A percentile compares a stretch with the other conserved stretches of the same genome.
Evolutionary conservation across 345 rosid species (phyloP).

Genomic region (Arabis hirsuta): DNA sequence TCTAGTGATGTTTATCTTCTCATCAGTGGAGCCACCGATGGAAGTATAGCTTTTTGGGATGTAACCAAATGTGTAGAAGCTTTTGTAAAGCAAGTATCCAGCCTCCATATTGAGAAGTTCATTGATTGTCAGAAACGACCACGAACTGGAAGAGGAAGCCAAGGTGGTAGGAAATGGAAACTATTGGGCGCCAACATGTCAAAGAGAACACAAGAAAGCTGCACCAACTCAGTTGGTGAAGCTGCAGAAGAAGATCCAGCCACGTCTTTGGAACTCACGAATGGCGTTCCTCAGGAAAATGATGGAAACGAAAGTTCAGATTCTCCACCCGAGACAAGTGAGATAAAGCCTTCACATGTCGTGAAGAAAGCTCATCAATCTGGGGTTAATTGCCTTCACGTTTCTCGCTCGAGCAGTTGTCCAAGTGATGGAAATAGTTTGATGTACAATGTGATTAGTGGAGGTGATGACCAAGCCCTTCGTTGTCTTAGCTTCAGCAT

Average conservation of each 20-base stretch:
- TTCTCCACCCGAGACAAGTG: conserved; percentile 50
- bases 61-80: conserved; percentile 67
- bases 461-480: conserved; percentile 98
- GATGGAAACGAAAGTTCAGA: conserved; percentile 42
- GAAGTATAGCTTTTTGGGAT: conserved; percentile 93
- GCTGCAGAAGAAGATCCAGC: conserved; percentile 38
- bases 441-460: conserved; percentile 63
- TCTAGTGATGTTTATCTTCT: conserved; percentile 57
- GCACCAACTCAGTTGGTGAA: conserved; percentile 25
- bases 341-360: conserved; percentile 65
- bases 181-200: conserved; percentile 43
- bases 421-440: conserved; percentile 44
- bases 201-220: conserved; percentile 39
- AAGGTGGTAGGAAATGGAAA: conserved; percentile 91
- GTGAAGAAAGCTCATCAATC: conserved; percentile 71
- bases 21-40: conserved; percentile 93
- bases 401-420: conserved; percentile 51
- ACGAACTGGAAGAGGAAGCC: conserved; percentile 94
- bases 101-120: conserved; percentile 57
- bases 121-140: conserved; percentile 76
- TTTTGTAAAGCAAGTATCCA: conserved; percentile 61
- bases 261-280: conserved; percentile 37
- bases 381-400: conserved; percentile 85
- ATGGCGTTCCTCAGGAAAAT: conserved; percentile 37
- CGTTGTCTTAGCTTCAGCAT: conserved; percentile 55